phyloP scores from a whole-genome alignment of 106 monocot species.

The Gastrodia elata region DNA sequence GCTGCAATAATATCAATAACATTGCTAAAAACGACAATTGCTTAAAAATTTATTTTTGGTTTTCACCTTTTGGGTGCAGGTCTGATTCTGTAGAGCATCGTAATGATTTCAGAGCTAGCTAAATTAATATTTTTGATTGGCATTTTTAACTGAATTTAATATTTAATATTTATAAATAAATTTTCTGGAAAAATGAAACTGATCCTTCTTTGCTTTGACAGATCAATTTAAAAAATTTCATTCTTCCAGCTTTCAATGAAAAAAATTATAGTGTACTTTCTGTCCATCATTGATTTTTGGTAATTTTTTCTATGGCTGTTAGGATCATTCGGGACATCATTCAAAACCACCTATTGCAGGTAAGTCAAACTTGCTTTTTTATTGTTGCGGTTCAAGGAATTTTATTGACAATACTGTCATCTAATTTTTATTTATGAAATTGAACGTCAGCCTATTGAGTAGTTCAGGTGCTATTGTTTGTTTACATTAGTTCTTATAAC shows the following conservation, averaged over 20 bases:
- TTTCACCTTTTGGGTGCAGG: background rate
- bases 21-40: no score
- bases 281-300: background rate
- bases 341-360: slow-evolving; percentile 74
- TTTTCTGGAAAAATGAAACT: background rate
- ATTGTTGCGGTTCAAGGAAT: background rate
- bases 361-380: slow-evolving; percentile 15
- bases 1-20: background rate
- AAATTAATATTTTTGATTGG: background rate
- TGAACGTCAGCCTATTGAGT: background rate
- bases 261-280: background rate
- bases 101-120: background rate
- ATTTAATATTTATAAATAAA: background rate
- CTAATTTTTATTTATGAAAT: background rate
- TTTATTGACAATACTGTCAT: background rate
- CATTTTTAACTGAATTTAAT: background rate
- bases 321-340: slow-evolving; percentile 81
- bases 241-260: no score
- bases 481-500: background rate
- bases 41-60: background rate
- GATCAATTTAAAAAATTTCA: slow-evolving; percentile 1
- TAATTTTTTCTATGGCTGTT: slow-evolving; percentile 11
- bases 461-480: background rate
- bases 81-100: background rate
- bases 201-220: background rate